phyloP scores from a whole-genome alignment of 2,329 filamentous ascomycete genomes.

The Aspergillus aculeatus region DNA sequence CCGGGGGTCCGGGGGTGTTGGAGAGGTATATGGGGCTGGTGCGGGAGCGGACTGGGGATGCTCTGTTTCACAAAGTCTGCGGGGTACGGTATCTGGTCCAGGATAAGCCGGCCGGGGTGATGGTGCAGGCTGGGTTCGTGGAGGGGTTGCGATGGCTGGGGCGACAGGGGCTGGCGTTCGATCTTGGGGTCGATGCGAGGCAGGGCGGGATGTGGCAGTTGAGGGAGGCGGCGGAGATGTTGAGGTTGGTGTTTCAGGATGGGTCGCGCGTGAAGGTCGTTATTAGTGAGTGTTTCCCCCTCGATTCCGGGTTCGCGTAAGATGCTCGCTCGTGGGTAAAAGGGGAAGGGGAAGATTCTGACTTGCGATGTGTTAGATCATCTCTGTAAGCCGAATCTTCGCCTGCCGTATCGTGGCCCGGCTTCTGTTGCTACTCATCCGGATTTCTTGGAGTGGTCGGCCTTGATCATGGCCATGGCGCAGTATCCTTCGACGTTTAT shows the following conservation, averaged over 20 bases:
- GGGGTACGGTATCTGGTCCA: slow-evolving; percentile 85
- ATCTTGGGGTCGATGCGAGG: slow-evolving; percentile 79
- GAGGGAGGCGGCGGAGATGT: slow-evolving; percentile 69
- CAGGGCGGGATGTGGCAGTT: slow-evolving; percentile 72
- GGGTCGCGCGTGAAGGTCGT: slow-evolving; percentile 64
- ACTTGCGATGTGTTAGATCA: slow-evolving; percentile 61
- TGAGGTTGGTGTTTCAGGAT: slow-evolving; percentile 62
- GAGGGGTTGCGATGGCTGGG: slow-evolving; percentile 66
- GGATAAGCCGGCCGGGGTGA: slow-evolving; percentile 66
- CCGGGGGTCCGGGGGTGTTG: slow-evolving; percentile 61
- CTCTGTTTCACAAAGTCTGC: slow-evolving; percentile 65
- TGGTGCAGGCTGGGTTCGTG: slow-evolving; percentile 64
- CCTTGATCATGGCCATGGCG: slow-evolving; percentile 66
- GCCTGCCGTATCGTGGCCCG: slow-evolving; percentile 52
- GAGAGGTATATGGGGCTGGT: slow-evolving; percentile 64
- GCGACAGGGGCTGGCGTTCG: slow-evolving; percentile 66
- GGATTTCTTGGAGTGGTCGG: slow-evolving; percentile 67
- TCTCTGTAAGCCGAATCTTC: slow-evolving; percentile 81
- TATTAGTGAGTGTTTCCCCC: slow-evolving; percentile 43
- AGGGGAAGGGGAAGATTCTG: not conserved
- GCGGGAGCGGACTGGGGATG: slow-evolving; percentile 52
- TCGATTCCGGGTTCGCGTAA: not conserved
- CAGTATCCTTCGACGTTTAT: slow-evolving; percentile 70
- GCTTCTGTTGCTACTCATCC: slow-evolving; percentile 44
- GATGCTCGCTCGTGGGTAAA: no score